These are phyloP conservation scores for Mycena rosella DNA, from an alignment of 768 basidiomycete genomes.

Conservation along the genomic window DNA sequence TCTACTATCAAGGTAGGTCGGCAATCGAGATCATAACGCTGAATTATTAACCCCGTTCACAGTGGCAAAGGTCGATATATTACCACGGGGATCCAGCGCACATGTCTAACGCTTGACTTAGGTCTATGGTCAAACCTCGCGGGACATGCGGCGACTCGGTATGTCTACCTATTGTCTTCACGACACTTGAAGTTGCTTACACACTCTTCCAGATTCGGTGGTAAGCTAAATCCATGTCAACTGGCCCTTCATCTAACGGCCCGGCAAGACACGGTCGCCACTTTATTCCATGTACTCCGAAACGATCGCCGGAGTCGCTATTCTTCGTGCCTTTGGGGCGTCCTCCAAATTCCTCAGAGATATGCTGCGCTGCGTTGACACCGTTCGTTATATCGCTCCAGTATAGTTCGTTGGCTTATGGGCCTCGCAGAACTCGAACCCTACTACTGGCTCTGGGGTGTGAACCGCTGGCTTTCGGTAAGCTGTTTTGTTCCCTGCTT, in stretches of 20 bases:
- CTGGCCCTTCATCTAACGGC: neutral
- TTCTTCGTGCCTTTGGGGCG: constrained; percentile 89
- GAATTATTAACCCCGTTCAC: constrained; percentile 14
- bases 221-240: constrained; percentile 6
- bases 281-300: constrained; percentile 62
- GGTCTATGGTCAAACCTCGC: constrained; percentile 85
- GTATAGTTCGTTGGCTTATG: constrained; percentile 11
- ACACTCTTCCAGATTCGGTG: constrained; percentile 54
- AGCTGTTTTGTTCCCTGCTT: neutral
- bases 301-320: constrained; percentile 77
- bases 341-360: constrained; percentile 88
- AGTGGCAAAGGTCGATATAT: constrained; percentile 58
- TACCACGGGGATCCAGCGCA: neutral
- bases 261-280: constrained; percentile 54
- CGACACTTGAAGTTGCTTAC: constrained; percentile 3
- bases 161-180: constrained; percentile 34
- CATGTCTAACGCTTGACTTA: neutral
- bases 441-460: constrained; percentile 96
- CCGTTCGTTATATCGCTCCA: constrained; percentile 58
- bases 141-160: constrained; percentile 88
- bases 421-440: constrained; percentile 63
- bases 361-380: constrained; percentile 86
- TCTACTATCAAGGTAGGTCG: constrained; percentile 80
- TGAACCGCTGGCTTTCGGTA: constrained; percentile 91
- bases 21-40: neutral